A percentile compares a stretch with the other conserved stretches of the same genome.
phyloP scores from a whole-genome alignment of 2,329 filamentous ascomycete genomes.

The Fusarium falciforme region DNA sequence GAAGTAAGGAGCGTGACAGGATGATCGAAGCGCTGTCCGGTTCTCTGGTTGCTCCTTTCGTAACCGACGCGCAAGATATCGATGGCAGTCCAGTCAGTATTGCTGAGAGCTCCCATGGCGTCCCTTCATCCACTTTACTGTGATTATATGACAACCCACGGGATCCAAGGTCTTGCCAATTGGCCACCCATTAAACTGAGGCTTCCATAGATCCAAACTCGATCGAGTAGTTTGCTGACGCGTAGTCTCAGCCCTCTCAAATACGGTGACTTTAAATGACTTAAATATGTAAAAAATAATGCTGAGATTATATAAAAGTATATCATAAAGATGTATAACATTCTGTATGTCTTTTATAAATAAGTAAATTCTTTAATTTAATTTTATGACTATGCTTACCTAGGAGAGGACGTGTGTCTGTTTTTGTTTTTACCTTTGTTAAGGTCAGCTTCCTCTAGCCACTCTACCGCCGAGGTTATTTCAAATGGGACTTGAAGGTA shows the following conservation, averaged over 20 bases:
- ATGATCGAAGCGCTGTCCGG: background rate
- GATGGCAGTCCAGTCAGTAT: background rate
- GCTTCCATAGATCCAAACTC: background rate
- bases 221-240: background rate
- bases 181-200: background rate
- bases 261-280: too few relatives aligned
- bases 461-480: background rate
- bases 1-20: background rate
- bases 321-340: too few relatives aligned
- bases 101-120: background rate
- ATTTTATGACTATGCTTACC: too few relatives aligned
- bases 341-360: too few relatives aligned
- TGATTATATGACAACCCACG: too few relatives aligned
- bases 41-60: background rate
- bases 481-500: background rate
- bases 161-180: background rate
- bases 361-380: too few relatives aligned
- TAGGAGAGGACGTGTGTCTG: too few relatives aligned
- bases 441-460: too few relatives aligned
- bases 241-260: too few relatives aligned
- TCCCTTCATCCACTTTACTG: background rate
- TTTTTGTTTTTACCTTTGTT: too few relatives aligned
- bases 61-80: background rate
- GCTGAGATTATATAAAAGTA: too few relatives aligned
- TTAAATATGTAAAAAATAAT: too few relatives aligned